Percentiles rank a stretch among this genome's conserved stretches.
Evolutionary conservation across 2,329 filamentous ascomycete species (phyloP).

Genomic region (Fusarium albidum): DNA sequence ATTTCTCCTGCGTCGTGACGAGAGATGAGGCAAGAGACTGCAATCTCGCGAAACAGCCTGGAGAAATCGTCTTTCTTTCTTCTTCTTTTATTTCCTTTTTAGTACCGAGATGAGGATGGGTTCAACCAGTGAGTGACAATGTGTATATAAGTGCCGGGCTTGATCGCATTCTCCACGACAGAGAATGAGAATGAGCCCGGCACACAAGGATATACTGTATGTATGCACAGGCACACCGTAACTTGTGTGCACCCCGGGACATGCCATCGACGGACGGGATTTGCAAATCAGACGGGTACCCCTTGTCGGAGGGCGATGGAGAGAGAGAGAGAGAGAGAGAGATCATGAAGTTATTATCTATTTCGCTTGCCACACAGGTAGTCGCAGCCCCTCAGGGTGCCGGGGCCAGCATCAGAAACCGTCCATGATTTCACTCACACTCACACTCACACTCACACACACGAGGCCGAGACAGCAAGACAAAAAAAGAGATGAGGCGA

Average conservation of each 20-base stretch:
- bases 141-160: constrained; percentile 22
- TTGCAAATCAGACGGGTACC: constrained; percentile 26
- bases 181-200: not conserved
- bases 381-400: constrained; percentile 11
- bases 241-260: constrained; percentile 33
- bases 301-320: constrained; percentile 7
- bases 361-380: constrained; percentile 29
- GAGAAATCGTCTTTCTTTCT: constrained; percentile 9
- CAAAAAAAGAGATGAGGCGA: constrained; percentile 31
- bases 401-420: not conserved
- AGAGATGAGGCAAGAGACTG: constrained; percentile 26
- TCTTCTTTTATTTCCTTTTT: no score
- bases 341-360: constrained; percentile 28
- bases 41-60: constrained; percentile 16
- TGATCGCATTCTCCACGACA: constrained; percentile 25
- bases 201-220: constrained; percentile 16
- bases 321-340: no score
- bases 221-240: constrained; percentile 34
- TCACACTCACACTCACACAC: no score
- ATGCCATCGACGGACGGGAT: constrained; percentile 28
- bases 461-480: constrained; percentile 23
- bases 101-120: constrained; percentile 1
- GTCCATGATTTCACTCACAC: constrained; percentile 16
- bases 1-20: constrained; percentile 22
- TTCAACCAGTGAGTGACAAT: not conserved